phyloP scores from a whole-genome alignment of 768 basidiomycete species.

The Trametes villosa region DNA sequence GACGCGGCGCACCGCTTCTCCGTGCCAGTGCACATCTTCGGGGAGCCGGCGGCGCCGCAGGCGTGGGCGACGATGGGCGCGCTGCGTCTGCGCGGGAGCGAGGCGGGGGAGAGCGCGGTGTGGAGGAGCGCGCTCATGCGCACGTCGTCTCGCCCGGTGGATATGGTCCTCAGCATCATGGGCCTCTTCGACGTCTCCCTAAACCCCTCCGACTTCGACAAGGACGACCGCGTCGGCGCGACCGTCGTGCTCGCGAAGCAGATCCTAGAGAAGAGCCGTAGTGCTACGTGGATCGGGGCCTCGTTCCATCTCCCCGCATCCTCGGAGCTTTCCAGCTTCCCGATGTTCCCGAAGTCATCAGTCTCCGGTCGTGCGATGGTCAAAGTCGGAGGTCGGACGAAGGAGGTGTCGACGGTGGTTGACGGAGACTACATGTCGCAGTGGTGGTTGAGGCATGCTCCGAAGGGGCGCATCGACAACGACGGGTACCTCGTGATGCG shows the following conservation, averaged over 20 bases:
- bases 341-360: neutral
- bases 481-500: constrained; percentile 9
- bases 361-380: constrained; percentile 1
- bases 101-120: constrained; percentile 6
- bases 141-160: constrained; percentile 20
- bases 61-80: constrained; percentile 16
- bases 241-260: constrained; percentile 6
- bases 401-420: neutral
- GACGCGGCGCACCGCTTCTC: neutral
- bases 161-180: constrained; percentile 23
- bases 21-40: constrained; percentile 5
- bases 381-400: neutral
- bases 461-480: constrained; percentile 11
- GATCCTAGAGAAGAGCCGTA: constrained; percentile 5
- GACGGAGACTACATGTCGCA: constrained; percentile 13
- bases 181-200: constrained; percentile 20
- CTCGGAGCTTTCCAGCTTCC: neutral
- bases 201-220: constrained; percentile 1
- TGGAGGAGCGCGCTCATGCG: constrained; percentile 21
- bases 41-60: neutral
- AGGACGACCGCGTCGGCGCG: constrained; percentile 13
- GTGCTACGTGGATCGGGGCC: constrained; percentile 12
- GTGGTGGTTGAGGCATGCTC: constrained; percentile 9
- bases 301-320: constrained; percentile 1
- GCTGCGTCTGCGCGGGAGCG: constrained; percentile 9